A percentile compares a stretch with the other conserved stretches of the same genome.
These are phyloP conservation scores for Capronia coronata DNA, from an alignment of 2,329 filamentous ascomycete genomes.

Conservation along the genomic window DNA sequence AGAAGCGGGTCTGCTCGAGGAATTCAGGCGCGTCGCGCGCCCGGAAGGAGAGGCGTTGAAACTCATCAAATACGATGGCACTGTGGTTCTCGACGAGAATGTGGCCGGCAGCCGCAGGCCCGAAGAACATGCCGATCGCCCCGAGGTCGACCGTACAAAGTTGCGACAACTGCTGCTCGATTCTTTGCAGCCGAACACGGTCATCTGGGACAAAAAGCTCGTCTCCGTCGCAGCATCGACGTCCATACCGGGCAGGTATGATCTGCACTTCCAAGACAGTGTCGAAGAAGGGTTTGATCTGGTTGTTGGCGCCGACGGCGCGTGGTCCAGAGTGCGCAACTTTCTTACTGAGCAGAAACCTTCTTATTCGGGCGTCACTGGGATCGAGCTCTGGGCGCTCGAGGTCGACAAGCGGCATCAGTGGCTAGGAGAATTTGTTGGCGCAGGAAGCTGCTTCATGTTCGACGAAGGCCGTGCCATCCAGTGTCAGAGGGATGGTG, in stretches of 20 bases:
- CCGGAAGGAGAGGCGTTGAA: constrained; percentile 49
- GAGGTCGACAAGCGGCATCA: constrained; percentile 41
- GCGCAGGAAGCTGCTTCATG: constrained; percentile 45
- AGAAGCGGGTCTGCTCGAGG: constrained; percentile 45
- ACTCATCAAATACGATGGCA: constrained; percentile 40
- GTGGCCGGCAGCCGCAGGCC: constrained; percentile 13
- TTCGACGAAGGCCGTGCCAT: constrained; percentile 41
- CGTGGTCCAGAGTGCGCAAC: constrained; percentile 35
- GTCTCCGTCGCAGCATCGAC: constrained; percentile 31
- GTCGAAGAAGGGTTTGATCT: constrained; percentile 30
- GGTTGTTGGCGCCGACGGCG: constrained; percentile 42
- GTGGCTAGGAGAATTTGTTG: constrained; percentile 41
- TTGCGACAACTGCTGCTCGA: constrained; percentile 43
- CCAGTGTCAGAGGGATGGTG: constrained; percentile 43
- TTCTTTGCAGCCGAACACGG: constrained; percentile 41
- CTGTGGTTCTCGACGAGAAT: constrained; percentile 31
- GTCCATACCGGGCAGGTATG: constrained; percentile 2
- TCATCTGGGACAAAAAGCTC: constrained; percentile 46
- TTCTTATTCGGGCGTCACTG: constrained; percentile 35
- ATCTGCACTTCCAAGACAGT: constrained; percentile 16
- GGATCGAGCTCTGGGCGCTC: constrained; percentile 40
- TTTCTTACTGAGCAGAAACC: constrained; percentile 28
- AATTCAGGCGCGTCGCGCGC: constrained; percentile 47
- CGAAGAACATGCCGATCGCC: constrained; percentile 33
- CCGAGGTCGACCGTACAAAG: constrained; percentile 49